These are phyloP conservation scores for Ophiocordyceps polyrhachis-furcata DNA, from an alignment of 2,329 filamentous ascomycete genomes.

Conservation along the genomic window DNA sequence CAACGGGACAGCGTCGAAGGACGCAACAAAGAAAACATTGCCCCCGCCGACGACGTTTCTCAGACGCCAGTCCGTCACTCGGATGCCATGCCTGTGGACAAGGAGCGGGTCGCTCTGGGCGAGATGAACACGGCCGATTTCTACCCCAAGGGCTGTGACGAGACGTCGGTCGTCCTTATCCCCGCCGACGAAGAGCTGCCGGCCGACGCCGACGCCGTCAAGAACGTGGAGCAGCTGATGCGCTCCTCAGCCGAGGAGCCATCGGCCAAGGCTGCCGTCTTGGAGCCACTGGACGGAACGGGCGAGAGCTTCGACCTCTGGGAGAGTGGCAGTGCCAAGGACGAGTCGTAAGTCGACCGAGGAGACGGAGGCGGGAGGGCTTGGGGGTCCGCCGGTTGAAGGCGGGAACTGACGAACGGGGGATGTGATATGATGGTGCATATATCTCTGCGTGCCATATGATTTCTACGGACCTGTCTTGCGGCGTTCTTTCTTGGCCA, in stretches of 20 bases:
- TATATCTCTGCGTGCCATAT: not conserved
- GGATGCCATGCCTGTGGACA: conserved; percentile 42
- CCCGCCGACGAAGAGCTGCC: conserved; percentile 32
- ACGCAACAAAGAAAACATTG: conserved; percentile 83
- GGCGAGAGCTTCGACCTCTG: conserved; percentile 48
- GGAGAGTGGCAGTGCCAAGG: conserved; percentile 49
- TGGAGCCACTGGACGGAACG: conserved; percentile 38
- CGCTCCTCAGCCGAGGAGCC: conserved; percentile 12
- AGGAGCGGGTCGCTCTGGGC: conserved; percentile 44
- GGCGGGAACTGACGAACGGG: not conserved
- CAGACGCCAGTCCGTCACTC: conserved; percentile 28
- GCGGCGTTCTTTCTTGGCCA: not conserved
- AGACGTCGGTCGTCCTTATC: conserved; percentile 40
- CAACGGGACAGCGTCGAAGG: conserved; percentile 35
- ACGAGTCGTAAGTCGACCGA: conserved; percentile 23
- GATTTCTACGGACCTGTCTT: not conserved
- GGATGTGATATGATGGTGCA: not conserved
- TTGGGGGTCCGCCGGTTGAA: no score
- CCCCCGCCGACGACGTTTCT: conserved; percentile 48
- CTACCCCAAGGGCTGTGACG: conserved; percentile 47
- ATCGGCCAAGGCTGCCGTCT: conserved; percentile 25
- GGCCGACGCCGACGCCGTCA: conserved; percentile 2
- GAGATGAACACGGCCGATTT: conserved; percentile 51
- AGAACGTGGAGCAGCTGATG: conserved; percentile 19
- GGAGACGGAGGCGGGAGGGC: not conserved